Evolutionary conservation across 106 monocot genomes (phyloP), one percentile per base, ranked within the genome.

Genomic region (Phalaenopsis aphrodite): DNA sequence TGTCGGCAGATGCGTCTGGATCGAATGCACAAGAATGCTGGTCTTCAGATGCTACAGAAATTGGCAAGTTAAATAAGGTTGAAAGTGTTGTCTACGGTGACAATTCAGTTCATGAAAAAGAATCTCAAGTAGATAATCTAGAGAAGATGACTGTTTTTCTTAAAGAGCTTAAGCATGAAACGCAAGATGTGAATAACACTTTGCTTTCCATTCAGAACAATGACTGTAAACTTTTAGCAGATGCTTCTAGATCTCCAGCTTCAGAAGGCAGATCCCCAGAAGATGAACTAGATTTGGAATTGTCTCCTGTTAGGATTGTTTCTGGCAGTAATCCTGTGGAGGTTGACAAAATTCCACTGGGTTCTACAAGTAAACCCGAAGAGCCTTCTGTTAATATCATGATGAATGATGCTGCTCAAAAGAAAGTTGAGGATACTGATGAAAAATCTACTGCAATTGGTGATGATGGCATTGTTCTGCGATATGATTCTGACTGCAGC

Each of bases 1-100:
- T 43, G 4, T 42, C 52, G 64, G 48, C 84, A 57, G 69, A 79
- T 39, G 78, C n/a, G 78, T 79, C 77, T 75, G 74, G 79, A 57
- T 52, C 52, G 39, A 69, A 80, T 41, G 78, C 24, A 79, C 56
- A 52, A 64, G 66, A 75, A 12, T 74, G 79, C 65, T 55, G 21
- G 5, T 49, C 55, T 21, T 78, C 77, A 49, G 79, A 83, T 77
- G 75, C 12, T 77, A 78, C 77, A 77, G 16, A 66, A 45, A 56
- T 65, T 61, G 64, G 39, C 48, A 84, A 79, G 37, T 48, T 48
- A 6, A 37, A 48, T 37, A 11, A 78, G 52, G 76, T 55, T 41
- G 8, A 79, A n/a, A 55, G 78, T 38, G 38, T 23, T 71, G 78
- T 73, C 72, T 55, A 56, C 69, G 9, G 57, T 36, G 71, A 23